A percentile compares a stretch with the other conserved stretches of the same genome.
phyloP scores from a whole-genome alignment of 2,329 filamentous ascomycete genomes.

The Thielaviopsis euricoi region DNA sequence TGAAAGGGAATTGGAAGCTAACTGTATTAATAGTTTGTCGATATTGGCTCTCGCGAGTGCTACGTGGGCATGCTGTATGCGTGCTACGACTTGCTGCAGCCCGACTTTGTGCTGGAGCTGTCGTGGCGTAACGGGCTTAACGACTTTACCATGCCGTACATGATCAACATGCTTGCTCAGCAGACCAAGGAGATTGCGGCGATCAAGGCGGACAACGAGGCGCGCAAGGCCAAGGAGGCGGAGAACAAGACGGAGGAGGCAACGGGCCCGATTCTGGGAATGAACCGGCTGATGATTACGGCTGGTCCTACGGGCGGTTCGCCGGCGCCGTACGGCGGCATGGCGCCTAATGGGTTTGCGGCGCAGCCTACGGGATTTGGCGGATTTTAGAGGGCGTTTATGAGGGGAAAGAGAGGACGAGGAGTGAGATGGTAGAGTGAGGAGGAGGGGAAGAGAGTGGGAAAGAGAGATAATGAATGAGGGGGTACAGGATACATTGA shows the following conservation, averaged over 20 bases:
- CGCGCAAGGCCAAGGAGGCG: slow-evolving; percentile 62
- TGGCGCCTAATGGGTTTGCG: slow-evolving; percentile 71
- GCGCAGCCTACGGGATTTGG: slow-evolving; percentile 74
- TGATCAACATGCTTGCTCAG: slow-evolving; percentile 95
- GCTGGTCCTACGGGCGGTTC: slow-evolving; percentile 57
- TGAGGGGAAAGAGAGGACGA: too few species aligned
- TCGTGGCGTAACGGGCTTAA: slow-evolving; percentile 90
- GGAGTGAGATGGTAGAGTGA: too few species aligned
- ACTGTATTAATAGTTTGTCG: slow-evolving; percentile 59
- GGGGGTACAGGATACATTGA: too few species aligned
- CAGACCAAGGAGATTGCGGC: slow-evolving; percentile 71
- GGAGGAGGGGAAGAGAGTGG: too few species aligned
- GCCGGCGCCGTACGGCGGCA: slow-evolving; percentile 46
- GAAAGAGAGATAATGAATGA: too few species aligned
- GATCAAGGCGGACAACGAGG: slow-evolving; percentile 92
- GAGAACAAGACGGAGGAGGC: slow-evolving; percentile 73
- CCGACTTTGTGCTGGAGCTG: slow-evolving; percentile 84
- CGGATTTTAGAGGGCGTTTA: slow-evolving; percentile 33
- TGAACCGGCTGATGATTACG: slow-evolving; percentile 83
- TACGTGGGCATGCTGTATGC: slow-evolving; percentile 99
- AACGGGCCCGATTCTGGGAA: slow-evolving; percentile 82
- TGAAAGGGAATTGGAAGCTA: slow-evolving; percentile 16
- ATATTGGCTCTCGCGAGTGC: slow-evolving; percentile 97
- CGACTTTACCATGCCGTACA: slow-evolving; percentile 99
- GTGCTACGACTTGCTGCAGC: slow-evolving; percentile 91